Percentiles rank a stretch among this genome's conserved stretches.
Conservation (phyloP, 345 rosid genomes). For the Mercurialis annua region DNA sequence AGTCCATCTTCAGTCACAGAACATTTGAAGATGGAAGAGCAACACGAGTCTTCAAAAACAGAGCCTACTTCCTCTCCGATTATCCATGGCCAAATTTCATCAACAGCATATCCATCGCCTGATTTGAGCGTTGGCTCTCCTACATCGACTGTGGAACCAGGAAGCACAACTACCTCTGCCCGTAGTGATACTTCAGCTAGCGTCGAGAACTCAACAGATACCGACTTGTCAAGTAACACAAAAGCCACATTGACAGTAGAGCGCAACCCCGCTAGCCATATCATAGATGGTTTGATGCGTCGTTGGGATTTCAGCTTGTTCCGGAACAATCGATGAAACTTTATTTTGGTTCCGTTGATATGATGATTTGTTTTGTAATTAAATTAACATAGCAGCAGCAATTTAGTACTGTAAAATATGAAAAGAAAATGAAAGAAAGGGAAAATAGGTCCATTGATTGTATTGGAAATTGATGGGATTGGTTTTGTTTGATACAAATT, state of each 20-base stretch:
- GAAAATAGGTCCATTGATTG: constrained; percentile 23
- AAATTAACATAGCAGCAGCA: constrained; percentile 41
- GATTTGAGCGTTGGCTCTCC: constrained; percentile 29
- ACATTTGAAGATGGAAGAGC: constrained; percentile 17
- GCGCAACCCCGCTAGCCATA: constrained; percentile 55
- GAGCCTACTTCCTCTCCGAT: constrained; percentile 33
- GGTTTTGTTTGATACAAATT: constrained; percentile 3
- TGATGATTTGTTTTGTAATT: constrained; percentile 39
- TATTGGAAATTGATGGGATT: constrained; percentile 10
- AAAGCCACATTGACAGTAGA: constrained; percentile 76
- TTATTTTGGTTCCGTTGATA: constrained; percentile 13
- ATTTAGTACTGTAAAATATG: constrained; percentile 30
- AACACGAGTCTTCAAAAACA: constrained; percentile 26
- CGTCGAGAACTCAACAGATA: constrained; percentile 35
- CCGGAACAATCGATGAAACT: constrained; percentile 45
- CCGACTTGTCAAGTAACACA: constrained; percentile 63
- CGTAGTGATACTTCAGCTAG: constrained; percentile 32
- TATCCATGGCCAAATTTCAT: constrained; percentile 18
- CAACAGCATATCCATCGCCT: constrained; percentile 31
- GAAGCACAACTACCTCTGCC: constrained; percentile 30
- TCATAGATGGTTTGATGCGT: constrained; percentile 78
- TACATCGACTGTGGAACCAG: constrained; percentile 24
- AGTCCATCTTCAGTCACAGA: constrained; percentile 9
- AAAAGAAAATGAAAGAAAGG: constrained; percentile 9
- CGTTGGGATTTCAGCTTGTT: constrained; percentile 85